phyloP scores from a whole-genome alignment of 371 early-diverging fungal genomes.

The Sporodiniella umbellata region DNA sequence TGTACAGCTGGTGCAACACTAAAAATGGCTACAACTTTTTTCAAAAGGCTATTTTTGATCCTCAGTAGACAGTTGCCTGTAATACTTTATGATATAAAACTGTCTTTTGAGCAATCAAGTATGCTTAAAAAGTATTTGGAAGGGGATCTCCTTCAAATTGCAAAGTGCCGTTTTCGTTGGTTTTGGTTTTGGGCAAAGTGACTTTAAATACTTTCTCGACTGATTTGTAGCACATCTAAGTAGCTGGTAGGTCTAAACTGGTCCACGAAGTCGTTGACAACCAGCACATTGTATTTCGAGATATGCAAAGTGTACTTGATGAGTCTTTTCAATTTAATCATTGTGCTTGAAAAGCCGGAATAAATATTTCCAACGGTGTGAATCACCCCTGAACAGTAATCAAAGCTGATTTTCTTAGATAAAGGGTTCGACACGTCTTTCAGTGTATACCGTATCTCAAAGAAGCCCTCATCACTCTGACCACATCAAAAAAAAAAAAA shows the following conservation, averaged over 20 bases:
- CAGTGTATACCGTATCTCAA: not conserved
- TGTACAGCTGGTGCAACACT: too few relatives aligned
- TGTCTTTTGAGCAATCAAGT: too few relatives aligned
- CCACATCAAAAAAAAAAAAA: conserved; percentile 1
- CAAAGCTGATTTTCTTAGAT: conserved; percentile 1
- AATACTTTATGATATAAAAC: too few relatives aligned
- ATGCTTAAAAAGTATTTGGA: too few relatives aligned
- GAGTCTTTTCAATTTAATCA: conserved; percentile 11
- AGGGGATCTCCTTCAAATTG: conserved; percentile 5
- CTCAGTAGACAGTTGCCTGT: too few relatives aligned
- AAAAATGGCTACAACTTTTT: too few relatives aligned
- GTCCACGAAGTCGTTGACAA: conserved; percentile 1
- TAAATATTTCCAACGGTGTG: conserved; percentile 5
- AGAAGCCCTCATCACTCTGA: not conserved
- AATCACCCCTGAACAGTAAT: not conserved
- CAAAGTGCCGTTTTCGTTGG: conserved; percentile 5
- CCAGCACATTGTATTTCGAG: conserved; percentile 2
- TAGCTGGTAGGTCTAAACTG: conserved; percentile 7
- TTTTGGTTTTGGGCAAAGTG: not conserved
- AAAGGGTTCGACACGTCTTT: conserved; percentile 1
- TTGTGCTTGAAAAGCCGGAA: conserved; percentile 3
- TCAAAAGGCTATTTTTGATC: too few relatives aligned
- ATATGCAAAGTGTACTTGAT: conserved; percentile 3
- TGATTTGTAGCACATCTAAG: conserved; percentile 5
- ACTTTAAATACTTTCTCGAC: conserved; percentile 7